Conservation (phyloP, 805 yeast genomes). For the Saccharomycopsis babjevae region DNA sequence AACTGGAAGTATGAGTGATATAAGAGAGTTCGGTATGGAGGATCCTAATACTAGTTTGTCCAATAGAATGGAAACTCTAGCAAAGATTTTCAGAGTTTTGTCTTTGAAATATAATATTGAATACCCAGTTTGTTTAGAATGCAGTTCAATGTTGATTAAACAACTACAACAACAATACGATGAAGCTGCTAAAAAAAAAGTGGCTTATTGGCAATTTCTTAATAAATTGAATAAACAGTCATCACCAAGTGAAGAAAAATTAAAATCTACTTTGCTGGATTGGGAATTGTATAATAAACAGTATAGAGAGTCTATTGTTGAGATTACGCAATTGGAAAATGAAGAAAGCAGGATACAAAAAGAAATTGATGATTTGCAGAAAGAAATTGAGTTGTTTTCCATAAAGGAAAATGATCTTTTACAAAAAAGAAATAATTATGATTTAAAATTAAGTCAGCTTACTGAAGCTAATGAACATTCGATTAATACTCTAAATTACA, state of each 20-base stretch:
- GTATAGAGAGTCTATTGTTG: constrained; percentile 35
- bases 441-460: constrained; percentile 41
- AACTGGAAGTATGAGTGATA: background rate
- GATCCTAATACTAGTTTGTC: constrained; percentile 32
- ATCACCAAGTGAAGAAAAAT: constrained; percentile 12
- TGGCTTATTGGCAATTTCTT: constrained; percentile 62
- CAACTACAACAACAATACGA: constrained; percentile 63
- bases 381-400: constrained; percentile 37
- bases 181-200: constrained; percentile 66
- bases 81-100: constrained; percentile 59
- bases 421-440: constrained; percentile 43
- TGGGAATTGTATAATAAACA: constrained; percentile 26
- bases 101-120: constrained; percentile 69
- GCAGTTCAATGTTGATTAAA: constrained; percentile 57
- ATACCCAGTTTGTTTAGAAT: constrained; percentile 81
- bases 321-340: constrained; percentile 32
- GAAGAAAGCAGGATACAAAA: constrained; percentile 35
- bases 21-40: constrained; percentile 1
- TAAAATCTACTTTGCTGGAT: constrained; percentile 22
- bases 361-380: constrained; percentile 35
- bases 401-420: constrained; percentile 38
- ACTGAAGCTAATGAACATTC: constrained; percentile 50
- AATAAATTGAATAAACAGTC: constrained; percentile 51
- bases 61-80: constrained; percentile 41
- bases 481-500: constrained; percentile 50